A percentile compares a stretch with the other conserved stretches of the same genome.
phyloP scores from a whole-genome alignment of 2,329 filamentous ascomycete genomes.

The Fusarium miscanthi region DNA sequence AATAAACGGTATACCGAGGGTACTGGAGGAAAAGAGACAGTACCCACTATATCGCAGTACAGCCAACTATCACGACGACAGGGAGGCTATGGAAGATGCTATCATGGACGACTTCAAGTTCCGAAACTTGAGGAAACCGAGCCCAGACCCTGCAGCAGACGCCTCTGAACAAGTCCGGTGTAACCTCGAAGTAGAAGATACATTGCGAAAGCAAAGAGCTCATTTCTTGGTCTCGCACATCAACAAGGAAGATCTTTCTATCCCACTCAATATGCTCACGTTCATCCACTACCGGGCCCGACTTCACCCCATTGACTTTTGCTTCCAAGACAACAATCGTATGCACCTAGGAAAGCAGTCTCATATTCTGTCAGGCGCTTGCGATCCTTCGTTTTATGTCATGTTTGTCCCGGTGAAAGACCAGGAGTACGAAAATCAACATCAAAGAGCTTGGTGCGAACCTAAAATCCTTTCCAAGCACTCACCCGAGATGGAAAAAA shows the following conservation, averaged over 20 bases:
- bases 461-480: not conserved
- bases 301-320: conserved; percentile 13
- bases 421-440: not conserved
- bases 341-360: conserved; percentile 34
- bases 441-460: not conserved
- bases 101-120: not conserved
- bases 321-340: conserved; percentile 24
- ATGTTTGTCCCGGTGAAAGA: not conserved
- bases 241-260: conserved; percentile 30
- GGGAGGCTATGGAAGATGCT: not conserved
- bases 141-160: not conserved
- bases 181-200: conserved; percentile 20
- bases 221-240: conserved; percentile 41
- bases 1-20: not conserved
- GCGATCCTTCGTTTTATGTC: not conserved
- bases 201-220: conserved; percentile 22
- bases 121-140: not conserved
- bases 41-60: conserved; percentile 34
- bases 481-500: not conserved
- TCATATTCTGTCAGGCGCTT: conserved; percentile 29
- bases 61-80: conserved; percentile 28
- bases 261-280: conserved; percentile 27
- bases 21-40: not conserved
- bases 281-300: conserved; percentile 40
- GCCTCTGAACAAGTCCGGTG: not conserved